Base-by-base conservation (phyloP, 2,329 filamentous ascomycete genomes). In the Phaeoacremonium minimum region DNA sequence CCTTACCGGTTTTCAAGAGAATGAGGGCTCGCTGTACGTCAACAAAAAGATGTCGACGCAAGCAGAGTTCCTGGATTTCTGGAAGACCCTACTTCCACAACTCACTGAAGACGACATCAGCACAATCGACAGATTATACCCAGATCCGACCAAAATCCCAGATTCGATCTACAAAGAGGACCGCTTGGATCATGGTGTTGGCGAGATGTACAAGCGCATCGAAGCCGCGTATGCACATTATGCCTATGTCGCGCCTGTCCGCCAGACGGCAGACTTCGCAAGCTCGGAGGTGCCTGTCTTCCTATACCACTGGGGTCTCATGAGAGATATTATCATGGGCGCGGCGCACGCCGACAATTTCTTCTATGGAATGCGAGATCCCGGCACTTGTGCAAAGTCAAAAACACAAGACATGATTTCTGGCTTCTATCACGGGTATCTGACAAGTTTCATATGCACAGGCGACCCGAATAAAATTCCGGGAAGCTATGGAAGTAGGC, bases 191-290 rank as follows among this genome's bases (percentile, higher is more conserved):
- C 4, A 11, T 15, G 26, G 26, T 13, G 22, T 76, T 2, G 72
- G 73, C 0, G 30, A 58, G 0, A 69, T 75, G 47, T 78, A 70
- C 45, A 73, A 69, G 36, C 68, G 71, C 2, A 55, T 71, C 3
- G 71, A 73, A 40, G 65, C 66, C 7, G 67, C 69, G 0, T 75
- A 75, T 30, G 69, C 62, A 0, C 66, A 75, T 36, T 75, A 71
- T 33, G 71, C 69, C 0, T 75, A 75, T 35, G 61, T 70, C 0
- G 63, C 65, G 1, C 71, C 72, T 0, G 70, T 72, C 0, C 59
- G 66, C 0, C 69, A 75, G 41, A 73, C 68, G 0, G 69, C 39
- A 6, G 33, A 37, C 15, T 46, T 41, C 43, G 46, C 41, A 5
- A 40, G 36, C 17, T 35, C 36, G 14, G 26, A 36, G n/a, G 28